Evolutionary conservation across 1,139 yeast genomes (phyloP), one percentile per base, ranked within the genome.

Genomic region (Taphrina pruni): DNA sequence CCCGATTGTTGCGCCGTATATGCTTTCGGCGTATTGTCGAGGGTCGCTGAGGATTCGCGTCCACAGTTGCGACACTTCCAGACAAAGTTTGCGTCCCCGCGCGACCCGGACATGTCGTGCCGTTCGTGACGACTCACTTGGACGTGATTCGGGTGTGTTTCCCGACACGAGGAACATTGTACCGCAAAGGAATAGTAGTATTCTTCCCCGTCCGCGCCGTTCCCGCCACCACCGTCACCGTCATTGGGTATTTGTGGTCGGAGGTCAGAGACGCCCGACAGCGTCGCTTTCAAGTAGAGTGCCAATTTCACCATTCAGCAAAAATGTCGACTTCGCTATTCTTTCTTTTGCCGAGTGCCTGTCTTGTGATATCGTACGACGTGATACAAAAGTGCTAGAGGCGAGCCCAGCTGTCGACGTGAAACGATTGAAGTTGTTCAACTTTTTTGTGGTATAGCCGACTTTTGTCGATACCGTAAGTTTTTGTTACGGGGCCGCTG

Each of bases 11-110:
- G 45, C 38, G 57, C 51, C 46, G 50, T 35, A 35, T 56, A 83
- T 84, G 38, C 73, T 26, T 4, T 26, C 32, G 32, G 32, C 5
- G 69, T 50, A 3, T 73, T 78, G 77, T 5, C 81, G 81, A 48
- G 76, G 73, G 60, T 80, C 11, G 73, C 79, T 2, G 80, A 75
- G n/a, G 82, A 79, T 69, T 82, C 84, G 65, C 84, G 79, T 61
- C 86, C 85, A 76, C 97, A 90, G 72, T 81, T 80, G 70, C 84
- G 84, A 77, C 99, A 94, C 73, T 87, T 85, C 83, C 89, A 88
- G 1, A 89, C 88, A 76, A 92, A 90, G 73, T 88, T 89, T 12
- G 97, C 96, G 71, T 87, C 91, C 17, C 97, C 97, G 72, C 88
- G 83, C 56, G 95, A 86, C 0, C 92, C 93, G 0, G 84, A 78